A percentile compares a stretch with the other conserved stretches of the same genome.
These are phyloP conservation scores for Lumnitzera littorea DNA, from an alignment of 345 rosid species.

Conservation along the genomic window DNA sequence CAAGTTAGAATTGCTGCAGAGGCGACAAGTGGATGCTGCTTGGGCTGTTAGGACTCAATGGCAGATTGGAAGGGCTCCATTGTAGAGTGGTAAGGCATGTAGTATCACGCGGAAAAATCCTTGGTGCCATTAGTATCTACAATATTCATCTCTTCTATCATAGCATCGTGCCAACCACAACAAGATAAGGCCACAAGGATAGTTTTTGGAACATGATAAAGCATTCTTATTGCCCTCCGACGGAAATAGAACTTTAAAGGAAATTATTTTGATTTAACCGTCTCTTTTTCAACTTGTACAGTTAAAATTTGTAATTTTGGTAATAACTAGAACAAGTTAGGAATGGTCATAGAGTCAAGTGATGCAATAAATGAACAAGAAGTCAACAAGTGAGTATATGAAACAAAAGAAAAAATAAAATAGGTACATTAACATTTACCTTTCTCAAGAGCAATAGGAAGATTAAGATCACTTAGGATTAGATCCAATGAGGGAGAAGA, in stretches of 20 bases:
- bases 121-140: neutral
- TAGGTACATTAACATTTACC: neutral
- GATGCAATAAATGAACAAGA: neutral
- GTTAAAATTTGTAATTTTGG: too few relatives aligned
- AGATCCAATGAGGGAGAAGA: too few relatives aligned
- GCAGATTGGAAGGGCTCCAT: too few relatives aligned
- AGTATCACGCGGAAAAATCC: neutral
- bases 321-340: too few relatives aligned
- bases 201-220: neutral
- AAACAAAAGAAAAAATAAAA: neutral
- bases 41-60: too few relatives aligned
- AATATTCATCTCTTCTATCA: neutral
- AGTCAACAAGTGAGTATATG: neutral
- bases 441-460: neutral
- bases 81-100: too few relatives aligned
- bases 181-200: neutral
- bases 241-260: too few relatives aligned
- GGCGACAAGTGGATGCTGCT: too few relatives aligned
- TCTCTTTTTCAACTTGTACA: too few relatives aligned
- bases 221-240: too few relatives aligned
- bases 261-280: too few relatives aligned
- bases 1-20: too few relatives aligned
- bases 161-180: neutral
- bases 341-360: neutral
- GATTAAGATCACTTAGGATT: neutral